phyloP scores from a whole-genome alignment of 129 eudicot genomes.

The Artemisia argyi region DNA sequence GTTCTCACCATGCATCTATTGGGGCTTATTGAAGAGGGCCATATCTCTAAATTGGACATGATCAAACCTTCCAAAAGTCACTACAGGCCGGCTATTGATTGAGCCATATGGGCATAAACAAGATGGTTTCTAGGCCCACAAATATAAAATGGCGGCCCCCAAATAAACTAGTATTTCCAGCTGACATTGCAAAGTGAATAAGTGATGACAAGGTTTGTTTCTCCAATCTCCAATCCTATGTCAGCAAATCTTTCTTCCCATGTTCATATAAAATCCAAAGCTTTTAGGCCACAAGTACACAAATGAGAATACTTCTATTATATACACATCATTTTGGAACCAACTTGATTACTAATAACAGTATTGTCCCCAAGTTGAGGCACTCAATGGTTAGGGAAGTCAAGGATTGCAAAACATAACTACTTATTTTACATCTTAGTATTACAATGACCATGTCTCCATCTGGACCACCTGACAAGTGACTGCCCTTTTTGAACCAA shows the following conservation, averaged over 20 bases:
- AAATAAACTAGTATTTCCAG: neutral
- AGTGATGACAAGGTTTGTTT: slow-evolving; percentile 3
- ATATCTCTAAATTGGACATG: neutral
- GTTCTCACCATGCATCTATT: neutral
- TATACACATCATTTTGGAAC: slow-evolving; percentile 8
- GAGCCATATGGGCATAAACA: slow-evolving; percentile 14
- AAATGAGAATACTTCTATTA: neutral
- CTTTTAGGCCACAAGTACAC: neutral
- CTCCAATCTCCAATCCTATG: neutral
- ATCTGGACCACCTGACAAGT: slow-evolving; percentile 15
- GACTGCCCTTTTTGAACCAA: neutral
- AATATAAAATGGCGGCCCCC: slow-evolving; percentile 4
- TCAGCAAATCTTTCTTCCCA: slow-evolving; percentile 23
- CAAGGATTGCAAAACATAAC: neutral
- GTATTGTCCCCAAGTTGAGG: no score
- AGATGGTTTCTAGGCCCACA: slow-evolving; percentile 15
- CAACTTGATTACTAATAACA: neutral
- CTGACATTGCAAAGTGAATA: slow-evolving; percentile 9
- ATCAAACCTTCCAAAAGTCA: slow-evolving; percentile 1
- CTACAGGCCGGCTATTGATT: neutral
- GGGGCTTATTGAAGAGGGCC: neutral
- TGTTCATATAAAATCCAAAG: slow-evolving; percentile 14
- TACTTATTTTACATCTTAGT: neutral
- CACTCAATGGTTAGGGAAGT: no score
- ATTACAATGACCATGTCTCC: neutral